These are phyloP conservation scores for Stygiomarasmius scandens DNA, from an alignment of 1,284 basidiomycete species.

Conservation along the genomic window DNA sequence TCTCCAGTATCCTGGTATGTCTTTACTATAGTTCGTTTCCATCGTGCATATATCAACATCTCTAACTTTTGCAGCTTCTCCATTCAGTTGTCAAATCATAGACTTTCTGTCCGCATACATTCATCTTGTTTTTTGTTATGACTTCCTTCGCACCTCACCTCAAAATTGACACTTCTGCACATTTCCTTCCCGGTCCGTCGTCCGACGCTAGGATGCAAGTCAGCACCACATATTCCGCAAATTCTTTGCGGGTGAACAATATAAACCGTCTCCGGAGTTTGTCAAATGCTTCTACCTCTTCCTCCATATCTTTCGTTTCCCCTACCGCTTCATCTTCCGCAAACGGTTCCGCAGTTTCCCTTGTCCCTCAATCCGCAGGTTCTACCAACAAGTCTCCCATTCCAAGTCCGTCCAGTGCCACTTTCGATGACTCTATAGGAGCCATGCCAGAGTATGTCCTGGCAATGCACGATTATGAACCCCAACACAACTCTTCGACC, in stretches of 20 bases:
- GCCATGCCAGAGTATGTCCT: slow-evolving; percentile 72
- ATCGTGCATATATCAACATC: too few relatives aligned
- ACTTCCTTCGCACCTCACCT: slow-evolving; percentile 18
- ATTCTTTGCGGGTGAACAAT: slow-evolving; percentile 2
- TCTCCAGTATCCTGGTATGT: too few relatives aligned
- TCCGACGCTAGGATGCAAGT: not conserved
- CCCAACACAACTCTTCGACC: slow-evolving; percentile 71
- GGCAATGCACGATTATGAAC: slow-evolving; percentile 86
- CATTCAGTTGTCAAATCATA: too few relatives aligned
- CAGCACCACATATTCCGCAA: slow-evolving; percentile 10
- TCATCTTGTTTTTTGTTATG: slow-evolving; percentile 3
- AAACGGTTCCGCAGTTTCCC: slow-evolving; percentile 55
- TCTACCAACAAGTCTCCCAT: slow-evolving; percentile 15
- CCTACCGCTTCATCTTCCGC: slow-evolving; percentile 52
- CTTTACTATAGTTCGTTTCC: too few relatives aligned
- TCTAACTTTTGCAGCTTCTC: too few relatives aligned
- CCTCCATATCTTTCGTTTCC: slow-evolving; percentile 56
- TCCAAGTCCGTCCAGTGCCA: slow-evolving; percentile 37
- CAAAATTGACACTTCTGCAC: slow-evolving; percentile 28
- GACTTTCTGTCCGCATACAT: not conserved
- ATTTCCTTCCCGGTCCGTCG: slow-evolving; percentile 8
- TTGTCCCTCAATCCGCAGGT: slow-evolving; percentile 37
- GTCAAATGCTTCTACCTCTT: slow-evolving; percentile 58
- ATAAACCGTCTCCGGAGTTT: slow-evolving; percentile 43
- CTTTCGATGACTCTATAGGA: slow-evolving; percentile 32